phyloP scores from a whole-genome alignment of 2,329 filamentous ascomycete species.

The Hymenotorrendiella dingleyae region DNA sequence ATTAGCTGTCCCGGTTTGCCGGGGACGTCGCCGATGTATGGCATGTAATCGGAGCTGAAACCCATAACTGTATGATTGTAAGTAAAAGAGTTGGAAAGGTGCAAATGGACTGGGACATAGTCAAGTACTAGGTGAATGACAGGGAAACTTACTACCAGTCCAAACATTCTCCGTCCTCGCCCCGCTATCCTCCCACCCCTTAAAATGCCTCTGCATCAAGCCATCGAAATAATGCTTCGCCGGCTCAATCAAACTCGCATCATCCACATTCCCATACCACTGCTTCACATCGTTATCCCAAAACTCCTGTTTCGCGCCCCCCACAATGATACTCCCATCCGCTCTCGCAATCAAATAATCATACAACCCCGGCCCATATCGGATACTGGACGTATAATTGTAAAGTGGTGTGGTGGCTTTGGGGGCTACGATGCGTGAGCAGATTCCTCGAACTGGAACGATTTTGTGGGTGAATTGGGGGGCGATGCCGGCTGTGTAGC shows the following conservation, averaged over 20 bases:
- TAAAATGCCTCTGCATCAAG: slow-evolving; percentile 43
- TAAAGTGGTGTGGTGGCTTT: slow-evolving; percentile 21
- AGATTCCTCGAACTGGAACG: slow-evolving; percentile 48
- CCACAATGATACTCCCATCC: slow-evolving; percentile 33
- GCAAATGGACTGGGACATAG: background rate
- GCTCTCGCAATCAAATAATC: slow-evolving; percentile 35
- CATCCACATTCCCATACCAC: slow-evolving; percentile 44
- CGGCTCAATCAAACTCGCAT: slow-evolving; percentile 38
- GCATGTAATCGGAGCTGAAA: slow-evolving; percentile 36
- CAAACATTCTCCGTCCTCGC: slow-evolving; percentile 30
- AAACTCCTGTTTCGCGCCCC: slow-evolving; percentile 36
- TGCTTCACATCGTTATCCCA: slow-evolving; percentile 25
- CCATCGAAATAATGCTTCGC: slow-evolving; percentile 40
- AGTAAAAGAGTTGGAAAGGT: no score
- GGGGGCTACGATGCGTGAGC: slow-evolving; percentile 25
- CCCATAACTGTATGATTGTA: slow-evolving; percentile 39
- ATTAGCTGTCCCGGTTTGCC: slow-evolving; percentile 36
- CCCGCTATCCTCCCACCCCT: slow-evolving; percentile 41
- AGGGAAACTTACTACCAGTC: slow-evolving; percentile 13
- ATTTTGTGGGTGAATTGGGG: slow-evolving; percentile 47
- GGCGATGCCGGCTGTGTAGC: slow-evolving; percentile 56
- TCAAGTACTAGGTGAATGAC: background rate
- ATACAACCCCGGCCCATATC: slow-evolving; percentile 59
- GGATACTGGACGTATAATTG: no score
- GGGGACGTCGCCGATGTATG: slow-evolving; percentile 40